Conservation (phyloP, 78 protist genomes). For the Pirum gemmata region DNA sequence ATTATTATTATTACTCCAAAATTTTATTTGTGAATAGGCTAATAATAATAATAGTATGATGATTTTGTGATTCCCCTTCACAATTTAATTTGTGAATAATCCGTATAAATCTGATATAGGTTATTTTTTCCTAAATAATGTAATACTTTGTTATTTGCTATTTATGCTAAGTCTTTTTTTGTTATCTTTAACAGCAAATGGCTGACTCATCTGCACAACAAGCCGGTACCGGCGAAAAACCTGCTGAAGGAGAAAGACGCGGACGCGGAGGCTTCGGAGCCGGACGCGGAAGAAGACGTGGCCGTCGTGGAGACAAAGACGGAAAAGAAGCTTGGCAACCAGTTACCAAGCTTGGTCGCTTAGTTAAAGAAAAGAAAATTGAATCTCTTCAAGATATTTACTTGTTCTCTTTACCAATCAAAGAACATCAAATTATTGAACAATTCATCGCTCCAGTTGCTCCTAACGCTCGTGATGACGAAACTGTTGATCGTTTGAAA, state of each 20-base stretch:
- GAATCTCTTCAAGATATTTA: slow-evolving; percentile 89
- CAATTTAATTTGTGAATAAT: too few species aligned
- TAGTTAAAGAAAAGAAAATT: slow-evolving; percentile 88
- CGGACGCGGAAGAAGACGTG: slow-evolving; percentile 74
- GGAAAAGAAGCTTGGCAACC: slow-evolving; percentile 90
- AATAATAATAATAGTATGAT: too few species aligned
- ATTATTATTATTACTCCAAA: too few species aligned
- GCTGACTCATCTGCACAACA: background rate
- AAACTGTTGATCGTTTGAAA: slow-evolving; percentile 53
- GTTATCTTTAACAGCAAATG: background rate
- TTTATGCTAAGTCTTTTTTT: background rate
- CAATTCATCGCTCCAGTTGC: slow-evolving; percentile 55
- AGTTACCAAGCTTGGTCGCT: slow-evolving; percentile 98
- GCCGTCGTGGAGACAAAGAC: slow-evolving; percentile 65
- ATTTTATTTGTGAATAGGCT: too few species aligned
- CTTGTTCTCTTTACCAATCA: slow-evolving; percentile 96
- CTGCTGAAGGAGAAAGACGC: too few species aligned
- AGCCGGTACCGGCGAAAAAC: slow-evolving; percentile 4
- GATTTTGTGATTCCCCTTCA: too few species aligned
- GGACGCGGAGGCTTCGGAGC: slow-evolving; percentile 66
- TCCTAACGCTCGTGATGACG: background rate
- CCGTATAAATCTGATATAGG: too few species aligned
- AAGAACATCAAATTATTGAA: slow-evolving; percentile 97
- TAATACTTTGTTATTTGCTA: background rate
- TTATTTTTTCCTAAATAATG: too few species aligned